These are phyloP conservation scores for Pichia sp. DNA, from an alignment of 1,139 yeast genomes.

Conservation along the genomic window DNA sequence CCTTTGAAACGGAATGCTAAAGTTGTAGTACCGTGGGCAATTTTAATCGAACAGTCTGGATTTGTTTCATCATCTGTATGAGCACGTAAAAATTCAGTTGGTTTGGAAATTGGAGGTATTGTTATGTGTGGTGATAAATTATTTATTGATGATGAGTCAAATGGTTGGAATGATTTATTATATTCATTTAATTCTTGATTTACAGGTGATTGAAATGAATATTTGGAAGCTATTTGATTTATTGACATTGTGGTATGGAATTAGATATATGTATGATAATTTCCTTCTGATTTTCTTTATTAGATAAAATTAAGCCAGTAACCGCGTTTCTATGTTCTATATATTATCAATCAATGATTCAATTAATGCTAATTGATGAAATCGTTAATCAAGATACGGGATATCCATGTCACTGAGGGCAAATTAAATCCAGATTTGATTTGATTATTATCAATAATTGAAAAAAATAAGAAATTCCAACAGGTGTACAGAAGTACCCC, in stretches of 20 bases:
- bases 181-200: conserved; percentile 30
- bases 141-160: conserved; percentile 20
- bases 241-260: conserved; percentile 25
- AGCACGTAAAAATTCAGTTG: conserved; percentile 93
- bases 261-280: background rate
- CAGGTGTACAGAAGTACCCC: background rate
- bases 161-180: conserved; percentile 16
- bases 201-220: conserved; percentile 19
- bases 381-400: too few species aligned
- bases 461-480: too few species aligned
- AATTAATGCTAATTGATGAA: background rate
- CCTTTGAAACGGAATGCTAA: conserved; percentile 93
- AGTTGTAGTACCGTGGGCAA: conserved; percentile 98
- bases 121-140: conserved; percentile 58
- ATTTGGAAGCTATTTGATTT: conserved; percentile 37
- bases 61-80: conserved; percentile 91
- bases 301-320: background rate
- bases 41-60: conserved; percentile 91
- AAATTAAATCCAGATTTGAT: too few species aligned
- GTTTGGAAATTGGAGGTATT: conserved; percentile 82
- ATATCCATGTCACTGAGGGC: background rate
- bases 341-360: too few species aligned
- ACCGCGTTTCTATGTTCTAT: too few species aligned
- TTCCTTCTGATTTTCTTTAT: background rate
- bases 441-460: too few species aligned